phyloP scores from a whole-genome alignment of 345 rosid species.

The Excoecaria cochinchinensis region DNA sequence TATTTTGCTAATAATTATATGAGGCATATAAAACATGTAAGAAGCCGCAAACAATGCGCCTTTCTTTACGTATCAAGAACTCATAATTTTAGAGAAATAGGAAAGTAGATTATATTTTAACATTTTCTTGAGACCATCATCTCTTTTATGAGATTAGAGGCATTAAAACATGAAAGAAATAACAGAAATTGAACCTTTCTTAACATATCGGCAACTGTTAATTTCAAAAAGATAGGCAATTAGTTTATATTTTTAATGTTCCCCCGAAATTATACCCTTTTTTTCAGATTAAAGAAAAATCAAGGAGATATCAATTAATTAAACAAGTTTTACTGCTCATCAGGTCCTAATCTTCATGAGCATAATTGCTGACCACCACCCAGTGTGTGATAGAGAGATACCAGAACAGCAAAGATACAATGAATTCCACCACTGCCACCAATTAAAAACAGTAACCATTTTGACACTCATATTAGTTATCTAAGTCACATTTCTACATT shows the following conservation, averaged over 20 bases:
- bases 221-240: neutral
- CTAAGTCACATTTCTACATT: neutral
- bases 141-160: neutral
- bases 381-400: neutral
- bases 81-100: too few relatives aligned
- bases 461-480: neutral
- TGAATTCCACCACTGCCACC: neutral
- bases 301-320: neutral
- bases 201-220: neutral
- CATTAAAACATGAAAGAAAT: neutral
- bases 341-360: neutral
- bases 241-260: neutral
- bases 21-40: too few relatives aligned
- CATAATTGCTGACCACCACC: neutral
- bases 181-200: neutral
- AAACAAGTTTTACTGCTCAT: neutral
- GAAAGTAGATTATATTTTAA: too few relatives aligned
- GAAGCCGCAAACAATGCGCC: too few relatives aligned
- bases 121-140: too few relatives aligned
- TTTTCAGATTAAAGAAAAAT: neutral
- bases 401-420: neutral
- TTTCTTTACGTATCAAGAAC: too few relatives aligned
- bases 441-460: neutral
- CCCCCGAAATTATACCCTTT: neutral
- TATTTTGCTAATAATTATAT: neutral